These are phyloP conservation scores for Exophiala mesophila DNA, from an alignment of 2,329 filamentous ascomycete species.

Conservation along the genomic window DNA sequence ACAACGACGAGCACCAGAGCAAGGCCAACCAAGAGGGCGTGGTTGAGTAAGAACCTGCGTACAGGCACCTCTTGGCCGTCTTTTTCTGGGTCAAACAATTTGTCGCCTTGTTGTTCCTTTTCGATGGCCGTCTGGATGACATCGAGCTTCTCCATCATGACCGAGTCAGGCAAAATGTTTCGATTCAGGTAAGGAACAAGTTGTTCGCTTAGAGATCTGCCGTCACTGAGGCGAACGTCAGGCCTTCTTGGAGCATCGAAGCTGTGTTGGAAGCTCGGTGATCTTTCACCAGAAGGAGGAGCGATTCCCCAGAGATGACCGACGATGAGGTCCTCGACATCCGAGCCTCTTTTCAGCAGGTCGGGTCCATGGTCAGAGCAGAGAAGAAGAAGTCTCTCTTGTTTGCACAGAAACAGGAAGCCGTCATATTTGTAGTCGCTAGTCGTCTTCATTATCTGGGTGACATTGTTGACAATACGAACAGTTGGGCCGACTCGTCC, in stretches of 20 bases:
- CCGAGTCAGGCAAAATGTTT: slow-evolving; percentile 11
- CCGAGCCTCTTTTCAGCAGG: slow-evolving; percentile 1
- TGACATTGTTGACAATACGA: not conserved
- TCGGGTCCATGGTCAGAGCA: slow-evolving; percentile 1
- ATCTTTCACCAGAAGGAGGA: not conserved
- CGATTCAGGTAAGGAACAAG: slow-evolving; percentile 3
- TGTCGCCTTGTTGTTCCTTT: slow-evolving; percentile 9
- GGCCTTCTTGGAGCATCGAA: not conserved
- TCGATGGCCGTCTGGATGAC: slow-evolving; percentile 9
- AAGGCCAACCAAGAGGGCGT: slow-evolving; percentile 34
- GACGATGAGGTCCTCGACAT: slow-evolving; percentile 4
- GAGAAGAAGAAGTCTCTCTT: not conserved
- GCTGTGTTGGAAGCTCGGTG: not conserved
- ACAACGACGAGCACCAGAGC: slow-evolving; percentile 37
- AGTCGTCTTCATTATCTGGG: not conserved
- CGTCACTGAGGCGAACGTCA: not conserved
- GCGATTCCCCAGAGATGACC: slow-evolving; percentile 2
- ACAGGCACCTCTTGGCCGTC: slow-evolving; percentile 9
- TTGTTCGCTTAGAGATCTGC: slow-evolving; percentile 2
- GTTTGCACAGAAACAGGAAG: slow-evolving; percentile 1
- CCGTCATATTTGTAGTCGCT: not conserved
- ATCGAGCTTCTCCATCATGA: slow-evolving; percentile 7
- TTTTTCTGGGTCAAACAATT: slow-evolving; percentile 10
- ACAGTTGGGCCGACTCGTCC: not conserved
- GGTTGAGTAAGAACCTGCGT: slow-evolving; percentile 29